phyloP scores from a whole-genome alignment of 441 rosid genomes.

The Populus trichocarpa region DNA sequence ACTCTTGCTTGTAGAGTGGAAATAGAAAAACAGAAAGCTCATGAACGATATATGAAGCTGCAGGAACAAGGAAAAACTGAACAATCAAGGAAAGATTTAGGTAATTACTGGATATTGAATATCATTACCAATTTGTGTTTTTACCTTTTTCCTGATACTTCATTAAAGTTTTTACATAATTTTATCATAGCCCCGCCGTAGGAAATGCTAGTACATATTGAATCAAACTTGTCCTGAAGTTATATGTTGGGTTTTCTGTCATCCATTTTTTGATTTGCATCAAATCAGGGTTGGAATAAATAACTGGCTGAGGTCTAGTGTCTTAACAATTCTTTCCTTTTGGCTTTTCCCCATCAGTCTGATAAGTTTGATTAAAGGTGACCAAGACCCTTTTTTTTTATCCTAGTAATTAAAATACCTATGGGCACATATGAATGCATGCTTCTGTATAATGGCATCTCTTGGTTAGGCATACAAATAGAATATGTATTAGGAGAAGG shows the following conservation, averaged over 20 bases:
- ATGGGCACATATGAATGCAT: neutral
- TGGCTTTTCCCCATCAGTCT: neutral
- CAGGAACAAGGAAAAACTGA: neutral
- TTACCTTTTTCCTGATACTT: neutral
- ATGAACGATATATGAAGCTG: neutral
- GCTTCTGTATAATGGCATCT: too few species aligned
- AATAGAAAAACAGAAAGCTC: neutral
- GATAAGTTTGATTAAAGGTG: neutral
- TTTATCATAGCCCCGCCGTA: neutral
- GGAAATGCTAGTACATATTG: neutral
- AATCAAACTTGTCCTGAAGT: neutral
- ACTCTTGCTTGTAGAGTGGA: neutral
- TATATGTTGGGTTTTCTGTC: neutral
- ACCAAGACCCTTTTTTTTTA: too few species aligned
- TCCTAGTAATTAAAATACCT: neutral
- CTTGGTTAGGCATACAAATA: too few species aligned
- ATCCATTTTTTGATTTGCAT: neutral
- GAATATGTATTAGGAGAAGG: neutral
- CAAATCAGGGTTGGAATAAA: neutral
- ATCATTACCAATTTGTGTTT: neutral
- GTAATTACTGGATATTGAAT: neutral
- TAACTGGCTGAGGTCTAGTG: neutral
- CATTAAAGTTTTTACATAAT: neutral
- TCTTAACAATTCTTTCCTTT: neutral
- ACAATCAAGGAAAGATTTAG: neutral